Evolutionary conservation across 768 basidiomycete species (phyloP), one percentile per base, ranked within the genome.

Genomic region (Sarcodon aspratus): DNA sequence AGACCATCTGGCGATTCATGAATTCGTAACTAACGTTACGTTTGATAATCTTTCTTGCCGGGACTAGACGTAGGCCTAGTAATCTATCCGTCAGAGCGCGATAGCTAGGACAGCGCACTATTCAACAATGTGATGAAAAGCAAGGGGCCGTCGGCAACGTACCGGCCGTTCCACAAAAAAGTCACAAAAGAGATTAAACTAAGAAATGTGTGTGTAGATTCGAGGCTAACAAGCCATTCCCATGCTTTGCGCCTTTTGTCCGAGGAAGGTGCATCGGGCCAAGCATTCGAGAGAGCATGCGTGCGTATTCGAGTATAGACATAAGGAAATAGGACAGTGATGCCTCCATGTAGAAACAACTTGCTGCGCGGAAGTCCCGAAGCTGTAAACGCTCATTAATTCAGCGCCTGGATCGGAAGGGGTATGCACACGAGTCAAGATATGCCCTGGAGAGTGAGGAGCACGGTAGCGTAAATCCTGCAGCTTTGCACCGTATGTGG

Each of bases 1-100:
- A 99, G 48, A 99, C 96, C 77, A 99, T 88, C 64, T 98, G 95
- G 55, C 96, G 86, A 58, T 98, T 97, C 90, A 98, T 95, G 59
- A 93, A 98, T 60, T 98, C 96, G 65, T 96, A 99, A 59, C 89
- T 95, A 46, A 98, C 87, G 56, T 94, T 84, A 13, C 87, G 79
- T 52, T 78, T 80, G 34, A 82, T 73, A 33, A 83, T 74, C 37
- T 73, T 68, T 33, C 80, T 76, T 0, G 85, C 72, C 3, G 94
- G 85, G 0, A 82, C 75, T 3, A 97, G 76, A 32, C 73, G 71
- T 71, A 99, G 76, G 21, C 70, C 65, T 12, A 97, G 69, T 17
- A 96, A 53, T 44, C 96, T 72, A 60, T 95, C 91, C 10, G 82
- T 69, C 27, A 93, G 61, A 27, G 91, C 86, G 1, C 94, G 85